Evolutionary conservation across 371 early-diverging fungal genomes (phyloP), one percentile per base, ranked within the genome.

Genomic region (Rhizomucor miehei): DNA sequence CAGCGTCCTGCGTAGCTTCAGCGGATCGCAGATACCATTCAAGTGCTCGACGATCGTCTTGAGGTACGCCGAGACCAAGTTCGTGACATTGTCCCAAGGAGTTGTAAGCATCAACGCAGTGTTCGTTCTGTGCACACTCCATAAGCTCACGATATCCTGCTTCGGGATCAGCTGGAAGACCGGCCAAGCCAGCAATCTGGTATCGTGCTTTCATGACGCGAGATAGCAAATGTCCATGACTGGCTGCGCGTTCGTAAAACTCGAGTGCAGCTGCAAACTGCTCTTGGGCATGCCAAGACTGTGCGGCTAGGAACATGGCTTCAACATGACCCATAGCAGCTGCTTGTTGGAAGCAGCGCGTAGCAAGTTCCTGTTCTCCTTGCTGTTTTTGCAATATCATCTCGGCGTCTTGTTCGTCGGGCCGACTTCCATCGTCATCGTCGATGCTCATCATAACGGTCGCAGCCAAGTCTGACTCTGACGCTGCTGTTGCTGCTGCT

Each of bases 211-310:
- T 60, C 63, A 73, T 73, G 51, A 73, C 73, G 17, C 67, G 54
- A 14, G 77, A 69, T n/a, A 67, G 44, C 0, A 60, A 45, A 46
- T 67, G 69, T 9, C 69, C 73, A 44, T 63, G 67, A 16, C 49
- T 29, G 16, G 73, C 71, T 13, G 77, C 77, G 14, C 65, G 66
- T 39, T 66, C 59, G 51, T 67, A 77, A 13, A 52, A 65, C 12
- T 69, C 73, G 5, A 73, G 49, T 9, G 77, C 77, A 10, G 71
- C 73, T 3, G 77, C 69, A 54, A 71, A 77, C 36, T 77, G 73
- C 48, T 77, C 59, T 44, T 71, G 71, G n/a, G 67, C 62, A 54
- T 77, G 69, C 73, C 73, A 79, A 1, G 68, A 63, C 48, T 73
- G 66, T 9, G 72, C 79, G 11, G 75, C 74, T 12, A 73, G 54